phyloP scores from a whole-genome alignment of 2,329 filamentous ascomycete species.

The Pseudomassariella vexata region DNA sequence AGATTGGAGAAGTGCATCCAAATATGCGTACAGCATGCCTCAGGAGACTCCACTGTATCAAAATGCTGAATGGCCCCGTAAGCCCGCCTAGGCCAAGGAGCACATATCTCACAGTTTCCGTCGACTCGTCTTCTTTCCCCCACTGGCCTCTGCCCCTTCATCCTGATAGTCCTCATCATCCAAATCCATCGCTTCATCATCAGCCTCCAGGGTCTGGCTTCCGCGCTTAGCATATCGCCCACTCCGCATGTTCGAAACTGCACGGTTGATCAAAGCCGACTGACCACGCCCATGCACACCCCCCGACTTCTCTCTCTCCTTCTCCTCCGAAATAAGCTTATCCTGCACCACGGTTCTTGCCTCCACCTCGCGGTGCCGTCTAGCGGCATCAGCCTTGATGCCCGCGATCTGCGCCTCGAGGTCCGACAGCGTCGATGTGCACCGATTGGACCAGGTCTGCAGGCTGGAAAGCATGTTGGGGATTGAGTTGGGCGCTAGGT shows the following conservation, averaged over 20 bases:
- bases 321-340: slow-evolving; percentile 40
- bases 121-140: slow-evolving; percentile 43
- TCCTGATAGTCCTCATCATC: slow-evolving; percentile 42
- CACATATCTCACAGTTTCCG: slow-evolving; percentile 47
- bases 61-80: too few species aligned
- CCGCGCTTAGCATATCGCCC: slow-evolving; percentile 10
- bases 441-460: slow-evolving; percentile 71
- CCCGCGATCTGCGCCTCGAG: slow-evolving; percentile 69
- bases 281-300: slow-evolving; percentile 19
- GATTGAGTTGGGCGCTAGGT: slow-evolving; percentile 70
- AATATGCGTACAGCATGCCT: too few species aligned
- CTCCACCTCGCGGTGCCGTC: slow-evolving; percentile 44
- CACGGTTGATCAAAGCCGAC: slow-evolving; percentile 16
- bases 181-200: slow-evolving; percentile 49
- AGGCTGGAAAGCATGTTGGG: slow-evolving; percentile 63
- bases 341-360: slow-evolving; percentile 43
- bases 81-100: too few species aligned
- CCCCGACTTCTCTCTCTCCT: slow-evolving; percentile 14
- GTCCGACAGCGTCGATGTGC: slow-evolving; percentile 64
- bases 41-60: too few species aligned
- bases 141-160: slow-evolving; percentile 35
- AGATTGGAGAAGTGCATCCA: too few species aligned
- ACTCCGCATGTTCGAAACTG: slow-evolving; percentile 10
- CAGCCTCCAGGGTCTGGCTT: slow-evolving; percentile 24
- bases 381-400: slow-evolving; percentile 55